Percentiles rank a stretch among this genome's conserved stretches.
Evolutionary conservation across 2,329 filamentous ascomycete genomes (phyloP).

Genomic region (Alternaria gansuensis): DNA sequence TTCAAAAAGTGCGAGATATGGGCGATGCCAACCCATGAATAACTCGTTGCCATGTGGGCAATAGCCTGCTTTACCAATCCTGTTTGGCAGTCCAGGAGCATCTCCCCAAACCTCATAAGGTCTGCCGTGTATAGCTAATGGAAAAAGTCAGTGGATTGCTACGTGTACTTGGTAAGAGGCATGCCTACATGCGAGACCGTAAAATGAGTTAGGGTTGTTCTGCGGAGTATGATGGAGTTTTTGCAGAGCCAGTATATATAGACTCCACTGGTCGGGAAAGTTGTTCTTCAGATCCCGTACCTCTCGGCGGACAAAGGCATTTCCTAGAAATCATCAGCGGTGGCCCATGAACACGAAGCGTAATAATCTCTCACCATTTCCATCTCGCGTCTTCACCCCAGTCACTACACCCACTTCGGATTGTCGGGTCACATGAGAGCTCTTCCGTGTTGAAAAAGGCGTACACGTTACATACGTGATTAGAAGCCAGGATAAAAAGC

Average conservation of each 20-base stretch:
- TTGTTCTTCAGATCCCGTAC: slow-evolving; percentile 70
- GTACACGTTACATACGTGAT: slow-evolving; percentile 20
- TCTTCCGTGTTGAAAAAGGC: background rate
- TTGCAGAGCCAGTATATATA: slow-evolving; percentile 77
- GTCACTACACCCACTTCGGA: slow-evolving; percentile 25
- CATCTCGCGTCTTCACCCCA: slow-evolving; percentile 33
- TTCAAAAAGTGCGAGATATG: slow-evolving; percentile 74
- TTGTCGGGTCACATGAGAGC: slow-evolving; percentile 5
- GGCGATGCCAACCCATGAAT: slow-evolving; percentile 86
- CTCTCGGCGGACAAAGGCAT: slow-evolving; percentile 65
- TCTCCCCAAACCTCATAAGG: slow-evolving; percentile 50
- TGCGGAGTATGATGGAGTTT: slow-evolving; percentile 74
- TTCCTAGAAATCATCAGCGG: slow-evolving; percentile 32
- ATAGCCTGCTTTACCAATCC: slow-evolving; percentile 63
- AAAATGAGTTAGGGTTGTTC: slow-evolving; percentile 73
- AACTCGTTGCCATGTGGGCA: slow-evolving; percentile 80
- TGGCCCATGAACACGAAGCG: accelerated
- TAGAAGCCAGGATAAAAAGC: slow-evolving; percentile 13
- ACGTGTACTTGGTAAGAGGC: accelerated
- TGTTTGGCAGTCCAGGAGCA: slow-evolving; percentile 47
- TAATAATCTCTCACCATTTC: slow-evolving; percentile 20
- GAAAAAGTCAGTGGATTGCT: background rate
- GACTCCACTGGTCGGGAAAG: slow-evolving; percentile 70
- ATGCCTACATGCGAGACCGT: slow-evolving; percentile 74
- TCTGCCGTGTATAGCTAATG: slow-evolving; percentile 46